Base-by-base conservation (phyloP, 2,329 filamentous ascomycete genomes). In the Colletotrichum limetticola region DNA sequence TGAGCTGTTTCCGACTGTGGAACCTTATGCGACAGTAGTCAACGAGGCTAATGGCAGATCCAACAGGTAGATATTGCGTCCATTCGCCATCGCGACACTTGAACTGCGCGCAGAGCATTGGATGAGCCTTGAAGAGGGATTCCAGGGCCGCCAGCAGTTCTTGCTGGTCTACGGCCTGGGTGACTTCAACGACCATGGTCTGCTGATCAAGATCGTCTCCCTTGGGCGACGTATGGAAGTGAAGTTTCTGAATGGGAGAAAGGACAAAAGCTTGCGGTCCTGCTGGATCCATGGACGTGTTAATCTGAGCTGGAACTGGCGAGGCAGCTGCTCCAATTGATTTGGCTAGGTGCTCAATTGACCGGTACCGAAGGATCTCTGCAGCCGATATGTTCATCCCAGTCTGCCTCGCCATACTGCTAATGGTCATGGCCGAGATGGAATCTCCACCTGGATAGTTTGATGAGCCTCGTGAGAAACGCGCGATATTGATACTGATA, bases 191-290 rank as follows among this genome's bases (percentile, higher is more conserved):
- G 1, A 72, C 58, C 32, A 72, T 55, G 5, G 65, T 72, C 6
- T 72, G 70, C 11, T 72, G 70, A 24, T 72, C 66, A 3, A 72
- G 53, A 2, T 5, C 3, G 6, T 72, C 70, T 4, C 70, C 70
- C 0, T 58, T 19, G 0, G 66, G 66, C 4, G 70, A 64, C 9
- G 59, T 32, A 26, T 69, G 59, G n/a, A 72, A 72, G 24, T 69
- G 59, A 5, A 72, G 32, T 46, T 55, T 66, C 30, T 72, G 70
- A 8, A 72, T 72, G 0, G 70, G 70, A 1, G 70, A 69, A 0
- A 72, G 42, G 1, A 30, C 4, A 4, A 71, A 71, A 2, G 56
- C 16, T 3, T 67, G 56, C 14, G 22, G 32, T 8, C 12, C 24
- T 19, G n/a, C 11, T 16, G 53, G 7, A 6, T 12, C 9, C 16